Evolutionary conservation across 805 yeast genomes (phyloP).

Genomic region (Yarrowia sp.): DNA sequence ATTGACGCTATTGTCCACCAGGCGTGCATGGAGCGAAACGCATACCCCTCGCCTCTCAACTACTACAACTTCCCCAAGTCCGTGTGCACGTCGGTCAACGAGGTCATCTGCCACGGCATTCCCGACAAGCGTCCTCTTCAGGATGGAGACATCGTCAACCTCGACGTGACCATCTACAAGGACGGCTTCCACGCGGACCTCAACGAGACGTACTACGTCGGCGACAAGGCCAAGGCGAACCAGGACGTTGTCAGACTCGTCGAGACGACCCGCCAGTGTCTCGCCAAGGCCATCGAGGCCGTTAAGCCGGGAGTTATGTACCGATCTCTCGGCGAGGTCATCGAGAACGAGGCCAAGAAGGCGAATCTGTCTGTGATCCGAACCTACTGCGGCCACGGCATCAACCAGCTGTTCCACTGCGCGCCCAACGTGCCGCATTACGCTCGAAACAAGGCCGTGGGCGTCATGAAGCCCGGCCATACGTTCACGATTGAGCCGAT

Average conservation of each 20-base stretch:
- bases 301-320: constrained; percentile 92
- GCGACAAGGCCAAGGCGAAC: constrained; percentile 77
- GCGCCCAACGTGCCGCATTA: constrained; percentile 94
- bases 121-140: constrained; percentile 84
- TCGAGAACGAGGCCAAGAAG: constrained; percentile 79
- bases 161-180: constrained; percentile 82
- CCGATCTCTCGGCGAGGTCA: constrained; percentile 80
- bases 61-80: constrained; percentile 92
- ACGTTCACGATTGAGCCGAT: constrained; percentile 97
- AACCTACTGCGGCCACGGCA: constrained; percentile 93
- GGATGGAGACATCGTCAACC: constrained; percentile 92
- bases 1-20: constrained; percentile 81
- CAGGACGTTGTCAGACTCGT: constrained; percentile 84
- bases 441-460: constrained; percentile 87
- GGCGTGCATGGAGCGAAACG: constrained; percentile 82
- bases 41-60: constrained; percentile 93
- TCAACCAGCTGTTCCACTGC: constrained; percentile 80
- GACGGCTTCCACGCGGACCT: constrained; percentile 91
- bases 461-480: constrained; percentile 93
- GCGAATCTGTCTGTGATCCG: constrained; percentile 84
- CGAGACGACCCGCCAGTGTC: constrained; percentile 85
- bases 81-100: constrained; percentile 90
- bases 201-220: constrained; percentile 96
- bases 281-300: constrained; percentile 74
- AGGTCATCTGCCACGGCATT: constrained; percentile 94